Evolutionary conservation across 345 rosid genomes (phyloP), one percentile per base, ranked within the genome.

Genomic region (Lepidium sativum): DNA sequence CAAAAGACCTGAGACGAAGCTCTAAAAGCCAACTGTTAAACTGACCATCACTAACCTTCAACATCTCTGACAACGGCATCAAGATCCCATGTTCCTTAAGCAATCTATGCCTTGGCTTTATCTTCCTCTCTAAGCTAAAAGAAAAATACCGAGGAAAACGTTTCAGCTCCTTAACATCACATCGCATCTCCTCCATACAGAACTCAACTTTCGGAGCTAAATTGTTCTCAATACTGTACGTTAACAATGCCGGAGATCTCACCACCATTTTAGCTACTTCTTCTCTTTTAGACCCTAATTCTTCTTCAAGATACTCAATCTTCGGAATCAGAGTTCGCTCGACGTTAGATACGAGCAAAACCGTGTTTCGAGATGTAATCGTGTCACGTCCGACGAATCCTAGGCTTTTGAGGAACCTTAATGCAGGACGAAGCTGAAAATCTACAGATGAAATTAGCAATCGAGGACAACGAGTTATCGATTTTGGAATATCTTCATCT

Each of bases 61-160:
- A 70, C 97, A 89, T 89, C 56, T 83, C 78, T 14, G 82, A 75
- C 78, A 92, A 63, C 0, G 91, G 86, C 71, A 87, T 71, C 65
- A 63, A 63, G 1, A 87, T 59, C 29, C 91, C 84, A 63, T 72
- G 79, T 74, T 82, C 79, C 20, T 64, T 78, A 73, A 92, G 66
- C 84, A 81, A 73, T 51, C 75, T 73, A 78, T 87, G 84, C 53
- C 98, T 78, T 1, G 95, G 96, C 77, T 75, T 87, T 31, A 92
- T 92, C 86, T 83, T 92, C 73, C 80, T 69, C 71, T 89, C 98
- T 72, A 92, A 81, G 73, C 98, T 92, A 73, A 86, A 92, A 0
- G 88, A 83, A 63, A 92, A 92, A 37, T 75, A 92, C 83, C 85
- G 96, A n/a, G 98, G 96, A 67, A 92, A 92, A 44, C 72, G 70